phyloP scores from a whole-genome alignment of 2,329 filamentous ascomycete genomes.

The Aspergillus tamarii region DNA sequence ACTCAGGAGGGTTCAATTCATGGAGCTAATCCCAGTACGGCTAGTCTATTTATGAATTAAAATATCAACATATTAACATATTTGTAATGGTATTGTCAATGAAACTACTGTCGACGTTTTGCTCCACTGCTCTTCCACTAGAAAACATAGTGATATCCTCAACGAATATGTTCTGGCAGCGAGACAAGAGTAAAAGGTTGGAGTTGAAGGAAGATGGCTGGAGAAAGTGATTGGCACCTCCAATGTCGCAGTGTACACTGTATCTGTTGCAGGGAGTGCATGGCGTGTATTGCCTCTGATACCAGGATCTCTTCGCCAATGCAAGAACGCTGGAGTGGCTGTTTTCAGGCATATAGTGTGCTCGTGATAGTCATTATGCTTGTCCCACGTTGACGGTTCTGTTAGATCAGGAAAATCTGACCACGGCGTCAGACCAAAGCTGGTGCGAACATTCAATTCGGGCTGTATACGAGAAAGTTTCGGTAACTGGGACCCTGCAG shows the following conservation, averaged over 20 bases:
- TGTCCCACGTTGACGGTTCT: constrained; percentile 11
- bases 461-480: constrained; percentile 8
- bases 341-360: neutral
- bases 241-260: constrained; percentile 7
- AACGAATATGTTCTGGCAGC: constrained; percentile 21
- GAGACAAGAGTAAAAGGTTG: constrained; percentile 23
- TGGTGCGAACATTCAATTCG: constrained; percentile 19
- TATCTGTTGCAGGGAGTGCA: neutral
- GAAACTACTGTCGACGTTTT: neutral
- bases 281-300: neutral
- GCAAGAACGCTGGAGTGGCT: neutral
- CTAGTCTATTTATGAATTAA: neutral
- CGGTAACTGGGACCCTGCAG: constrained; percentile 2
- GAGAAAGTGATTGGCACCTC: constrained; percentile 10
- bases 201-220: constrained; percentile 2
- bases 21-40: neutral
- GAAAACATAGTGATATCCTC: constrained; percentile 10
- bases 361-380: constrained; percentile 6
- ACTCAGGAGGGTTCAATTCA: neutral
- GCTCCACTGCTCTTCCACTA: neutral
- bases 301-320: neutral
- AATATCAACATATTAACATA: constrained; percentile 3
- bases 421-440: constrained; percentile 18
- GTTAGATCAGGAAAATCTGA: constrained; percentile 17
- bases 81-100: constrained; percentile 5